Base-by-base conservation (phyloP, 2,329 filamentous ascomycete genomes). In the Verticillium klebahnii region DNA sequence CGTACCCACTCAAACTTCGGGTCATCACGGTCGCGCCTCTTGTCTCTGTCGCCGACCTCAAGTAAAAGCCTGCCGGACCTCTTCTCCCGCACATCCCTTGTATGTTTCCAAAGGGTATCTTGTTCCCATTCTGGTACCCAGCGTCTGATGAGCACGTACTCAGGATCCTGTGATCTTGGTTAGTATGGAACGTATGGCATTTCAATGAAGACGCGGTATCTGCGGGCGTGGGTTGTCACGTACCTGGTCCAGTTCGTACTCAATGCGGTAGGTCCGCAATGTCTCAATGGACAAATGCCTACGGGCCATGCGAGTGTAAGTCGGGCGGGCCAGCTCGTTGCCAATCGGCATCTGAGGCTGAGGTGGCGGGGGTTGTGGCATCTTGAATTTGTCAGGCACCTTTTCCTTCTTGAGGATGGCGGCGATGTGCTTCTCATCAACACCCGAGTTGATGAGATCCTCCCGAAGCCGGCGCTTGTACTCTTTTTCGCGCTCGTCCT, bases 81-180 rank as follows among this genome's bases (percentile, higher is more conserved):
- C 70, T 79, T 81, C 69, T 87, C 83, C n/a, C 87, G 86, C 65
- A 91, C 72, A 54, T 82, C 77, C 64, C 81, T 82, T 3, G 90
- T 92, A 74, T 93, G 89, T 54, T 85, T 82, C 82, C 90, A 93
- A 57, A 92, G 82, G 61, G 86, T 78, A 62, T 91, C 84, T 69
- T 92, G 90, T 71, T 92, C 85, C 64, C 85, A 83, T 67, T 92
- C 87, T 4, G 85, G 84, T 59, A 93, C 86, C 85, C 86, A 91
- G 61, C 86, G 82, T 74, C 89, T 90, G 75, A 93, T 89, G 63
- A 93, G 74, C 61, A 93, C 79, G 67, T 86, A 93, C 56, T 89
- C 86, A 19, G 85, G 82, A 69, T 93, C 88, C 80, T 87, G 66
- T 52, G 29, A 32, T 1, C 15, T 9, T 11, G 29, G 6, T 34